Evolutionary conservation across 148 eudicot genomes (phyloP).

Genomic region (Rhododendron kiyosumense): DNA sequence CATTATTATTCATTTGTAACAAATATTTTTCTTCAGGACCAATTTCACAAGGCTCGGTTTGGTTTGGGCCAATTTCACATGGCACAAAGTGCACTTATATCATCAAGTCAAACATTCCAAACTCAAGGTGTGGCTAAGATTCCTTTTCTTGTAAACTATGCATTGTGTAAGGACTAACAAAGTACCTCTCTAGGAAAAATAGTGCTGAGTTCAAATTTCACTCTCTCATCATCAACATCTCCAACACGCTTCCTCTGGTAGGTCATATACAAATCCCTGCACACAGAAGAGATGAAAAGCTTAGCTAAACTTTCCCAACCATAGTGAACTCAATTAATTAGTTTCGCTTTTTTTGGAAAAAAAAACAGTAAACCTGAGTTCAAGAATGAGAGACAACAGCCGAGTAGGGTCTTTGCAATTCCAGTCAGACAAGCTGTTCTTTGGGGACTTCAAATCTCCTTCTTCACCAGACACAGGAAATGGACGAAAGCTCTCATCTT

Average conservation of each 20-base stretch:
- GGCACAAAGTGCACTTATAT: not conserved
- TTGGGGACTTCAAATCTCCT: conserved; percentile 33
- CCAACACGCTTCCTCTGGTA: conserved; percentile 71
- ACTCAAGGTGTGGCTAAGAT: not conserved
- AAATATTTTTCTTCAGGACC: not conserved
- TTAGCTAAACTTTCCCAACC: not conserved
- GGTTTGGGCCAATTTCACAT: not conserved
- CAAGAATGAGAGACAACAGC: conserved; percentile 60
- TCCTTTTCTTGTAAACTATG: not conserved
- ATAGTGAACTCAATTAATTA: not conserved
- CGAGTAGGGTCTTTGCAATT: conserved; percentile 62
- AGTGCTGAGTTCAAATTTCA: conserved; percentile 87
- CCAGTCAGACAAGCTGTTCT: conserved; percentile 57
- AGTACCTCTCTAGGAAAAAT: conserved; percentile 72
- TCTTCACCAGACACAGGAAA: conserved; percentile 27
- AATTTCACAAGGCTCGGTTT: not conserved
- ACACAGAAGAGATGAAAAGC: not conserved
- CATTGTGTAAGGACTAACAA: not conserved
- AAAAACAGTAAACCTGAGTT: conserved; percentile 51
- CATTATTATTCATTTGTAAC: not conserved
- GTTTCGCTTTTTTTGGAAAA: not conserved
- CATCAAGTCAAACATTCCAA: not conserved
- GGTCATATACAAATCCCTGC: conserved; percentile 59
- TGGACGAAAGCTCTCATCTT: conserved; percentile 62
- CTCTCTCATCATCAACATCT: conserved; percentile 71